Base-by-base conservation (phyloP, 2,329 filamentous ascomycete species). In the Dothidotthia symphoricarpi region DNA sequence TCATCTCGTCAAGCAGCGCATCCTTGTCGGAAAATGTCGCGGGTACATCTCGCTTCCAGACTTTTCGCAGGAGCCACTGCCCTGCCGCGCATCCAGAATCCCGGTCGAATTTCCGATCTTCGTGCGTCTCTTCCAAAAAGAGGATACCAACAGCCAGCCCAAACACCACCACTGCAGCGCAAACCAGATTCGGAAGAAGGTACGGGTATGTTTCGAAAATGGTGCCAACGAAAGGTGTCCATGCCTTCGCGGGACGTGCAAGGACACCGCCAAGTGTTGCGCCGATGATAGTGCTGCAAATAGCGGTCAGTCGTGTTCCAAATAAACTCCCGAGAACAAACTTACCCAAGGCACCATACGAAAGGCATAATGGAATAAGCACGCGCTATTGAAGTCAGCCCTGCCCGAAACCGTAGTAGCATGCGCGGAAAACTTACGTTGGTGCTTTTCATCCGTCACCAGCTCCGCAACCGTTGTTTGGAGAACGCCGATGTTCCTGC, bases 341-440 rank as follows among this genome's bases (percentile, higher is more conserved):
- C 64, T 70, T 74, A 88, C 75, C 93, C 93, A 60, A 98, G 77
- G 63, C 90, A 96, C 93, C 93, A 98, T 16, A 97, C 88, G 64
- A 95, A 88, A 6, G 93, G 93, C 89, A 98, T 96, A 53, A 97
- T 90, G 10, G 91, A 88, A 70, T 95, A 98, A 33, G 91, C 93
- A 55, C 88, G 87, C 53, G 90, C 86, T 89, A 49, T 36, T 45
- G 39, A 34, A 49, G 41, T 67, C 51, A 68, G 57, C 47, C 28
- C 35, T 16, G 24, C 29, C 29, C 45, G 37, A 35, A 31, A 39
- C 15, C 16, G 14, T 36, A 32, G 31, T 38, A 35, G 32, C 19
- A 39, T 24, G 31, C 37, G 31, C 33, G 41, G 14, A 17, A 31
- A 50, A 69, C 85, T 69, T 69, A 88, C 85, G 86, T 67, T 97